Evolutionary conservation across 805 yeast genomes (phyloP).

Genomic region (Ogataea zsoltii): DNA sequence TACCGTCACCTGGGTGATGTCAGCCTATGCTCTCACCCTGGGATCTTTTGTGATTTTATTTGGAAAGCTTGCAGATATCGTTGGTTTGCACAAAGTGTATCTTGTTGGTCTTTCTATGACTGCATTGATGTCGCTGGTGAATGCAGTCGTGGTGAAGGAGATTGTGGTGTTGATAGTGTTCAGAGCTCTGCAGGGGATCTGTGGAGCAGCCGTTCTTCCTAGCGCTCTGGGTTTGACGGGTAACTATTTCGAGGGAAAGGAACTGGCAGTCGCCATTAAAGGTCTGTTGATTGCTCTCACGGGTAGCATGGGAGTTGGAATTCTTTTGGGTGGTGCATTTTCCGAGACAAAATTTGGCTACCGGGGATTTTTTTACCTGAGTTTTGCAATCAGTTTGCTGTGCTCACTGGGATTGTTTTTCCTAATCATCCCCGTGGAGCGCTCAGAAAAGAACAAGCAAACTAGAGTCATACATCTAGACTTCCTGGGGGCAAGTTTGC

Average conservation of each 20-base stretch:
- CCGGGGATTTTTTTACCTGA: slow-evolving; percentile 39
- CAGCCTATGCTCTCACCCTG: too few species aligned
- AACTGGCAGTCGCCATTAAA: slow-evolving; percentile 17
- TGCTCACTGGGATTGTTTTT: too few species aligned
- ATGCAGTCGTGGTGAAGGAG: too few species aligned
- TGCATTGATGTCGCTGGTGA: too few species aligned
- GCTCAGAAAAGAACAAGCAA: slow-evolving; percentile 27
- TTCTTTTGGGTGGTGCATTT: slow-evolving; percentile 47
- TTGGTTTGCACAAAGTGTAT: too few species aligned
- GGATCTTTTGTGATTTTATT: too few species aligned
- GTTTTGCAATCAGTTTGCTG: too few species aligned
- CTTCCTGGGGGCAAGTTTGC: slow-evolving; percentile 13
- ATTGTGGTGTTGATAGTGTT: slow-evolving; percentile 41
- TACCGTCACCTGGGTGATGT: too few species aligned
- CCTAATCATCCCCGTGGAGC: too few species aligned
- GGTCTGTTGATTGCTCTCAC: slow-evolving; percentile 22
- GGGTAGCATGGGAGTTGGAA: slow-evolving; percentile 38
- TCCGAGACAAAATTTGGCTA: slow-evolving; percentile 39
- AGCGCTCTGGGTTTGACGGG: slow-evolving; percentile 25
- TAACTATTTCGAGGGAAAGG: slow-evolving; percentile 23
- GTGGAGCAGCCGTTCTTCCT: slow-evolving; percentile 44
- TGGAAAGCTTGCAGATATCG: too few species aligned
- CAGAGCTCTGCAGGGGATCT: slow-evolving; percentile 47
- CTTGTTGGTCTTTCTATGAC: too few species aligned
- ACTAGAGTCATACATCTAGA: slow-evolving; percentile 38